Base-by-base conservation (phyloP, 2,329 filamentous ascomycete genomes). In the Talaromyces funiculosus region DNA sequence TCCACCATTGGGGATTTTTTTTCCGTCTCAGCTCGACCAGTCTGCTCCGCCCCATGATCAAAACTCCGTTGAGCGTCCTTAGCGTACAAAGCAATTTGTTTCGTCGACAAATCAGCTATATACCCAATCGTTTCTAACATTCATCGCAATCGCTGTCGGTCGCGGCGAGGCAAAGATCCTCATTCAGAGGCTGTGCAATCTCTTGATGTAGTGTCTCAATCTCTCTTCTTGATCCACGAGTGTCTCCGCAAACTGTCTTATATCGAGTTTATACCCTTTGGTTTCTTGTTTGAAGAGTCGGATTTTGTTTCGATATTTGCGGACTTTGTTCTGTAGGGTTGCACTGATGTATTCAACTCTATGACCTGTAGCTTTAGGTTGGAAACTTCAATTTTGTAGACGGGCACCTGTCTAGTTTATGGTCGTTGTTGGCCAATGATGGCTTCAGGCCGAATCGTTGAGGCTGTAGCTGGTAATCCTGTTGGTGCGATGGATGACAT, bases 271-370 rank as follows among this genome's bases (percentile, higher is more conserved):
- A 68, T 80, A 81, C 16, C 76, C 76, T 56, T 73, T 75, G 57
- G 80, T 72, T 57, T 82, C 79, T 31, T 80, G 72, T 65, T 80
- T 81, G 69, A 79, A 80, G 54, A 78, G 72, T 24, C 80, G 75
- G 58, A 80, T 80, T 53, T 81, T 78, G n/a, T 75, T 67, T 35
- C 80, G 69, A 57, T 79, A 77, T 62, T 76, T 74, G 29, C 74
- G 71, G 12, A 78, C 35, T 61, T 65, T 65, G 37, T 60, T 49
- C 29, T 65, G 61, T 7, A 62, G 35, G 4, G 43, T 60, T 7
- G 51, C 53, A 22, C 61, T 72, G 58, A 77, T 75, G 55, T 70
- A 69, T 51, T 72, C 73, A 80, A 64, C 16, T 64, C 53, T 29
- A 63, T 64, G 31, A 66, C 63, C 37, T 65, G 63, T n/a, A 58